Evolutionary conservation across 495 filamentous ascomycete species (phyloP), one percentile per base, ranked within the genome.

Genomic region (Cenococcum geophilum): DNA sequence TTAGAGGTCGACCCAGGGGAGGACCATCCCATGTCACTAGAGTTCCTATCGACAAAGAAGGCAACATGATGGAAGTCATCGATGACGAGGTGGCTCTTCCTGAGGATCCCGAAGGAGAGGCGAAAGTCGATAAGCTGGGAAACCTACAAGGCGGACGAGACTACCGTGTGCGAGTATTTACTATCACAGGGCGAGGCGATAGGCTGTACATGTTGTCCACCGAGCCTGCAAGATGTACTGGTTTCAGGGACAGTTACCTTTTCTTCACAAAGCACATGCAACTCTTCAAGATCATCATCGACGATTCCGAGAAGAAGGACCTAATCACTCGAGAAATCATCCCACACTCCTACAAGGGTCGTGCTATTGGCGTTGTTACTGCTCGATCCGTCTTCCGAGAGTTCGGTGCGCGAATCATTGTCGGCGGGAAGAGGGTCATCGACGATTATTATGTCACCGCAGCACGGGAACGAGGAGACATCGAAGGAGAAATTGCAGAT

Each of bases 191-290:
- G 51, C 85, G 91, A 51, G 89, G 85, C n/a, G 81, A 93, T 27
- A 76, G 90, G 22, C 82, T 95, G 16, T 98, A 98, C 82, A 98
- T 98, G 93, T 77, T 98, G 68, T 96, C 91, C 1, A 98, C 93
- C 1, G 93, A 98, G 67, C 93, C 93, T 4, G 93, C 93, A 21
- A 84, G 93, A 59, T 98, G 93, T 68, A 92, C 95, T 52, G 93
- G 93, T 6, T 98, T 98, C 80, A 79, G 93, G 57, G 93, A 98
- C 75, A 93, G 89, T 59, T 98, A 98, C 71, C 80, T 98, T 16
- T 98, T 98, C 79, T 98, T 98, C 79, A 92, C 92, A 67, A 96
- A 95, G 71, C 92, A 97, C 76, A 88, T 87, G 70, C 83, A 91
- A 68, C 86, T 97, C 20, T 91, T 90, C 79, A 97, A 97, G 77